These are phyloP conservation scores for Zasmidium cellare DNA, from an alignment of 2,329 filamentous ascomycete genomes.

Conservation along the genomic window DNA sequence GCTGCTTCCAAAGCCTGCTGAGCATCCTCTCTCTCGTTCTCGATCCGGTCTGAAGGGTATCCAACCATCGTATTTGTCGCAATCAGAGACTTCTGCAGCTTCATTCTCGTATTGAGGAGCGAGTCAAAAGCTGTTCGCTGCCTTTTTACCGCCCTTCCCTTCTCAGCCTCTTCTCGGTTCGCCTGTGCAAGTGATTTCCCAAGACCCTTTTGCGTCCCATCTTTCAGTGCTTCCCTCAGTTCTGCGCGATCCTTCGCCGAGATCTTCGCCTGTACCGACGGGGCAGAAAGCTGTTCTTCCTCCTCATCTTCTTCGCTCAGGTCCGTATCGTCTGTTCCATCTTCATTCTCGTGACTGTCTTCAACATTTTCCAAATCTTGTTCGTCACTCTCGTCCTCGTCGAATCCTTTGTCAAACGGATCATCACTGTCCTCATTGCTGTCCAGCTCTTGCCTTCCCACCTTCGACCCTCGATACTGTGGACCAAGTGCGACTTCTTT, in stretches of 20 bases:
- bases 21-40: conserved; percentile 40
- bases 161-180: conserved; percentile 74
- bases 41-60: conserved; percentile 34
- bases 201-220: conserved; percentile 60
- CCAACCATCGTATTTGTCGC: conserved; percentile 71
- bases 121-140: conserved; percentile 86
- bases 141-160: conserved; percentile 80
- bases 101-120: conserved; percentile 85
- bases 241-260: conserved; percentile 38
- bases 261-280: neutral
- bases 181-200: conserved; percentile 65
- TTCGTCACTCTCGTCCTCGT: conserved; percentile 47
- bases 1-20: conserved; percentile 66
- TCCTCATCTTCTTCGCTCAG: conserved; percentile 47
- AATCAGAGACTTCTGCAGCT: conserved; percentile 86
- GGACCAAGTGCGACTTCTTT: conserved; percentile 70
- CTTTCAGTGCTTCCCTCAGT: conserved; percentile 23
- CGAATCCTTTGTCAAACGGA: conserved; percentile 45
- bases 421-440: conserved; percentile 54
- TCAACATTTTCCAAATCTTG: conserved; percentile 20
- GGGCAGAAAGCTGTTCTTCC: conserved; percentile 36
- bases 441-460: conserved; percentile 69
- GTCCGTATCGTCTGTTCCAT: conserved; percentile 46
- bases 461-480: conserved; percentile 74
- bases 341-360: conserved; percentile 35